Percentiles rank a stretch among this genome's conserved stretches.
Conservation (phyloP, 176 grass and related monocot genomes). For the Cenchrus fungigraminus region DNA sequence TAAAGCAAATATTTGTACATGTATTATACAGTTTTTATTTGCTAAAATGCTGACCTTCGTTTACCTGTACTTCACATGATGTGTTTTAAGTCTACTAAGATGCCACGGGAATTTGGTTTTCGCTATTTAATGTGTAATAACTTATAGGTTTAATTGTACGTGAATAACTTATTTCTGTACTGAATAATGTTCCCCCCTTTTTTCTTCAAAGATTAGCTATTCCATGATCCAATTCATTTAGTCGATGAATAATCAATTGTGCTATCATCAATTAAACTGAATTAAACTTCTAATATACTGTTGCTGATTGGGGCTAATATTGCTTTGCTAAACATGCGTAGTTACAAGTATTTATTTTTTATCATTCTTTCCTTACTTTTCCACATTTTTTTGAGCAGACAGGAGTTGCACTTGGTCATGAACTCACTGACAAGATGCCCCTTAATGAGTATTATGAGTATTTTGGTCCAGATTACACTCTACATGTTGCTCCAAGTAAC, state of each 20-base stretch:
- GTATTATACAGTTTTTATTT: background rate
- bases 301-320: background rate
- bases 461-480: slow-evolving; percentile 81
- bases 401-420: slow-evolving; percentile 81
- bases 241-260: background rate
- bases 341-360: background rate
- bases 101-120: background rate
- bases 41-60: background rate
- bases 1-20: background rate
- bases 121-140: background rate
- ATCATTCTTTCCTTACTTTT: background rate
- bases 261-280: slow-evolving; percentile 2
- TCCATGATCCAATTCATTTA: background rate
- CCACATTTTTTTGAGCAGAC: slow-evolving; percentile 60
- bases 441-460: slow-evolving; percentile 79
- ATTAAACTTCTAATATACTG: background rate
- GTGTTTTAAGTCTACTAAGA: slow-evolving; percentile 16
- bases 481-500: slow-evolving; percentile 82
- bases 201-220: background rate
- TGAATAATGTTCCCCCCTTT: background rate
- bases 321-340: slow-evolving; percentile 15
- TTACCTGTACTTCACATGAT: slow-evolving; percentile 6
- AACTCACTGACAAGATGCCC: slow-evolving; percentile 90
- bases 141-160: slow-evolving; percentile 2
- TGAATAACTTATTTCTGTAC: background rate